phyloP scores from a whole-genome alignment of 768 basidiomycete genomes.

The Boletus patriciae region DNA sequence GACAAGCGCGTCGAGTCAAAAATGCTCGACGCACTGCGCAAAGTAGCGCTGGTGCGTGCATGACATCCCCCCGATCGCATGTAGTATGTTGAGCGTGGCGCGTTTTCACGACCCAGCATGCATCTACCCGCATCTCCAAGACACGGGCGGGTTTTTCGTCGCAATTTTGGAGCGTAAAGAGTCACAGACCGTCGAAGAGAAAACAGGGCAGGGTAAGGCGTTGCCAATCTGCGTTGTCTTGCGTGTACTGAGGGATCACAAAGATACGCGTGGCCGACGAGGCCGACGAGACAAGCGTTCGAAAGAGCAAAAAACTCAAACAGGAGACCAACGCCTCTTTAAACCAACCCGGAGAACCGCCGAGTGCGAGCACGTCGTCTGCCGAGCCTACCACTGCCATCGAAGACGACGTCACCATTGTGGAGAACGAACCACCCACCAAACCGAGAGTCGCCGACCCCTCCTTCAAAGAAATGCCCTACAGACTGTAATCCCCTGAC shows the following conservation, averaged over 20 bases:
- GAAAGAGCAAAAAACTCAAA: slow-evolving; percentile 53
- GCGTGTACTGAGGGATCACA: not conserved
- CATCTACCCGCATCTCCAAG: slow-evolving; percentile 92
- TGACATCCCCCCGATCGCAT: not conserved
- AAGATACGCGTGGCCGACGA: slow-evolving; percentile 54
- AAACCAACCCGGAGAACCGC: slow-evolving; percentile 3
- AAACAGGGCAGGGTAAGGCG: slow-evolving; percentile 17
- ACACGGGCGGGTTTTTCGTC: slow-evolving; percentile 98
- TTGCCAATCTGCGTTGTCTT: not conserved
- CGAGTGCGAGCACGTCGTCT: slow-evolving; percentile 6
- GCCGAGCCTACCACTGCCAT: not conserved
- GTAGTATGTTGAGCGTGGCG: not conserved
- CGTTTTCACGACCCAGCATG: slow-evolving; percentile 55
- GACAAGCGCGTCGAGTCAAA: slow-evolving; percentile 53
- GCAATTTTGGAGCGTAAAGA: slow-evolving; percentile 70
- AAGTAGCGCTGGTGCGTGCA: slow-evolving; percentile 68
- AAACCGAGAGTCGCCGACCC: slow-evolving; percentile 27
- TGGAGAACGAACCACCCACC: slow-evolving; percentile 1
- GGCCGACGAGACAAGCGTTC: slow-evolving; percentile 35
- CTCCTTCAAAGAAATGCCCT: slow-evolving; percentile 88
- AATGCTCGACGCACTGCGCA: slow-evolving; percentile 76
- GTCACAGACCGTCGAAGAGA: not conserved
- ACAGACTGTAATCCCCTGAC: slow-evolving; percentile 70
- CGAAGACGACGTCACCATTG: not conserved
- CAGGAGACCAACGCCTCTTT: slow-evolving; percentile 30